phyloP scores from a whole-genome alignment of 805 yeast species.

The Cyberlindnera samutprakarnensis region DNA sequence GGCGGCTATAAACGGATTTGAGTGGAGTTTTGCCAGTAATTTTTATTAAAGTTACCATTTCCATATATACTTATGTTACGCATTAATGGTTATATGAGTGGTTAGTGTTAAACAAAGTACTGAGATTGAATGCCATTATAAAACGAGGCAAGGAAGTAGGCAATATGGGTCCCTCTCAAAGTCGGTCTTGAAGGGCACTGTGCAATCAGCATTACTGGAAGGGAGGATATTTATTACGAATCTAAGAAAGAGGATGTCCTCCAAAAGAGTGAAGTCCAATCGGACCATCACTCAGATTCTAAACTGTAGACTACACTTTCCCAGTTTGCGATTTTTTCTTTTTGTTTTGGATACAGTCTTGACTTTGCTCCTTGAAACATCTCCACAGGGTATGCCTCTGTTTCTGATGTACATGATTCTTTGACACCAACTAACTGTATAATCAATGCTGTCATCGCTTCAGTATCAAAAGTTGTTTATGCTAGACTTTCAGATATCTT shows the following conservation, averaged over 20 bases:
- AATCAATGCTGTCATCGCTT: conserved; percentile 51
- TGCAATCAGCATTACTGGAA: no score
- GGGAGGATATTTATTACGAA: no score
- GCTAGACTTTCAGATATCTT: conserved; percentile 62
- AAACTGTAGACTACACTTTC: conserved; percentile 28
- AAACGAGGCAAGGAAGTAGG: no score
- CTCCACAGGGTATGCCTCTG: conserved; percentile 49
- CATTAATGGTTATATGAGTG: no score
- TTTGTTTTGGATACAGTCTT: conserved; percentile 48
- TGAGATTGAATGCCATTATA: no score
- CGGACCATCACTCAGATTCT: conserved; percentile 32
- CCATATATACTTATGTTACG: no score
- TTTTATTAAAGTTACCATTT: no score
- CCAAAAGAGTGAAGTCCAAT: conserved; percentile 41
- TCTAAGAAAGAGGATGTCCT: conserved; percentile 35
- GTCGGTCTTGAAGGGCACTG: no score
- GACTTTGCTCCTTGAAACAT: conserved; percentile 42
- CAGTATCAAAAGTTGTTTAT: conserved; percentile 59
- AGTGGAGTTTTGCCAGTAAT: no score
- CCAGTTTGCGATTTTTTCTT: conserved; percentile 37
- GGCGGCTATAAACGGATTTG: no score
- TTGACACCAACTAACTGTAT: conserved; percentile 52
- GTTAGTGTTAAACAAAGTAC: no score
- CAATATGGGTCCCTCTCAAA: no score
- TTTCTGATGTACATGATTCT: conserved; percentile 46